Percentiles rank a stretch among this genome's conserved stretches.
phyloP scores from a whole-genome alignment of 2,329 filamentous ascomycete species.

The Penicillium sp. region DNA sequence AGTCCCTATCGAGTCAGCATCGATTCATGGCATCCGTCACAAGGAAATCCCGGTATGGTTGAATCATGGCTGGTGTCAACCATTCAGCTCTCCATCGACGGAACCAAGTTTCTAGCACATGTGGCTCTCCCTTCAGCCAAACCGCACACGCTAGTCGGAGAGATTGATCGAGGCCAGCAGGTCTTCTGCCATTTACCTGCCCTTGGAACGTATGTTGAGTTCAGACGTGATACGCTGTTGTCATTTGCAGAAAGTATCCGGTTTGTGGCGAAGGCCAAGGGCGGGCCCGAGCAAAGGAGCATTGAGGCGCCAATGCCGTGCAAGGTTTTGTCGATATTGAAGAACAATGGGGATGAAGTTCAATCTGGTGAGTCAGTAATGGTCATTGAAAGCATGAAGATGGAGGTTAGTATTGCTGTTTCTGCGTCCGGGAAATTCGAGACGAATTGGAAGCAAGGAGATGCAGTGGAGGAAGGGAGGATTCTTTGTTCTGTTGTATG shows the following conservation, averaged over 20 bases:
- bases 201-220: slow-evolving; percentile 30
- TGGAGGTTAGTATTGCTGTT: slow-evolving; percentile 37
- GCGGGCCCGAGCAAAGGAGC: slow-evolving; percentile 12
- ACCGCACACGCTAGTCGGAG: slow-evolving; percentile 2
- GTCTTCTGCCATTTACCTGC: slow-evolving; percentile 31
- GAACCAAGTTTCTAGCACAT: slow-evolving; percentile 21
- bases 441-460: slow-evolving; percentile 27
- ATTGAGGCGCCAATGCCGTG: slow-evolving; percentile 38
- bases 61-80: slow-evolving; percentile 12
- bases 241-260: slow-evolving; percentile 28
- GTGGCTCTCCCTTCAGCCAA: slow-evolving; percentile 14
- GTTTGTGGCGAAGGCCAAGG: slow-evolving; percentile 7
- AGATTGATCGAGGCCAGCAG: slow-evolving; percentile 11
- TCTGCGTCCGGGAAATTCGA: slow-evolving; percentile 28
- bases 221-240: slow-evolving; percentile 26
- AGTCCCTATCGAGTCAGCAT: slow-evolving; percentile 5
- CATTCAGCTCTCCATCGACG: slow-evolving; percentile 21
- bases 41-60: slow-evolving; percentile 5
- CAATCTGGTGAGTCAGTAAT: slow-evolving; percentile 33
- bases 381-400: slow-evolving; percentile 47
- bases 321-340: slow-evolving; percentile 33
- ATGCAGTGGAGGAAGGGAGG: slow-evolving; percentile 35
- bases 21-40: slow-evolving; percentile 12
- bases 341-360: slow-evolving; percentile 31
- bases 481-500: slow-evolving; percentile 19